Evolutionary conservation across 306 rosid genomes (phyloP).

Genomic region (Vigna angularis): DNA sequence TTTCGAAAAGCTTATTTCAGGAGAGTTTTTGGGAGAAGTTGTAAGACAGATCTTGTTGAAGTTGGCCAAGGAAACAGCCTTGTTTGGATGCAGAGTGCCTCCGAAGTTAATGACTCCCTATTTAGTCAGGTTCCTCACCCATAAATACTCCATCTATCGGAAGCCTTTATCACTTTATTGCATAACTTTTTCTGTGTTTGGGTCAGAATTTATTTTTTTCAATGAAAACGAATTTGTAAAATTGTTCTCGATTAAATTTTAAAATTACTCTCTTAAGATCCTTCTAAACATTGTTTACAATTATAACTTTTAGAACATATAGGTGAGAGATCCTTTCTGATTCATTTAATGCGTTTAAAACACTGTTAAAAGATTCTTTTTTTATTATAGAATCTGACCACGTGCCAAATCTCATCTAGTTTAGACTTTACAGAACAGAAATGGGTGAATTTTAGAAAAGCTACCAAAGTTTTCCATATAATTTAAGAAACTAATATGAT

Average conservation of each 20-base stretch:
- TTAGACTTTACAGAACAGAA: neutral
- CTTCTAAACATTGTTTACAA: neutral
- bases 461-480: neutral
- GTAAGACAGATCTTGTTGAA: conserved; percentile 67
- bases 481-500: neutral
- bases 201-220: neutral
- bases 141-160: neutral
- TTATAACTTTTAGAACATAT: too few species aligned
- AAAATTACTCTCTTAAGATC: neutral
- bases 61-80: conserved; percentile 67
- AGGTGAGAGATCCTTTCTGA: too few species aligned
- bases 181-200: neutral
- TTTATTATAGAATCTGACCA: neutral
- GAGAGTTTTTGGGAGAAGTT: conserved; percentile 70
- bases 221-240: neutral
- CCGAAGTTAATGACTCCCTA: conserved; percentile 63
- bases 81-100: conserved; percentile 63
- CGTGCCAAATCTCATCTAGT: neutral
- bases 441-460: neutral
- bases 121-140: conserved; percentile 53
- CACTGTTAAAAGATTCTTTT: too few species aligned
- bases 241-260: too few species aligned
- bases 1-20: conserved; percentile 69
- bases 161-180: neutral
- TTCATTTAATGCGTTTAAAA: too few species aligned